These are phyloP conservation scores for Elongisporangium undulatum DNA, from an alignment of 352 stramenopile species.

Conservation along the genomic window DNA sequence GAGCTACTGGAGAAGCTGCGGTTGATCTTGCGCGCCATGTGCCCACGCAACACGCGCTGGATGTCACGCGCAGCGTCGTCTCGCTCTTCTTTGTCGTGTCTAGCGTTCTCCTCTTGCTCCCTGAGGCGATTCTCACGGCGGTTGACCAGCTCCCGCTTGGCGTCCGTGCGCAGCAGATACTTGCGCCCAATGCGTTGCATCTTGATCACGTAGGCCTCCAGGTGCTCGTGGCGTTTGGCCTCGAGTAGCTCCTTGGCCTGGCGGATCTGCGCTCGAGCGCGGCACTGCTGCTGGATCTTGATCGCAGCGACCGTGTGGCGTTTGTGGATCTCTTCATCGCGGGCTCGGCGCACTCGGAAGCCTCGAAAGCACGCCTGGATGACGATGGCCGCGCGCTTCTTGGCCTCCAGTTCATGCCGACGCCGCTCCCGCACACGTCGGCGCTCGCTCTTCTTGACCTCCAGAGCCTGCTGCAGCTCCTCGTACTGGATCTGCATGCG, in stretches of 20 bases:
- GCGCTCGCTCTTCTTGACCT: slow-evolving; percentile 36
- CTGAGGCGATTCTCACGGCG: slow-evolving; percentile 16
- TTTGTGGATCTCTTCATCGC: slow-evolving; percentile 13
- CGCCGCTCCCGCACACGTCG: slow-evolving; percentile 27
- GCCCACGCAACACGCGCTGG: slow-evolving; percentile 34
- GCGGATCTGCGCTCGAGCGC: slow-evolving; percentile 28
- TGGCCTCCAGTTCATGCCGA: slow-evolving; percentile 26
- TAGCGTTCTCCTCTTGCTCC: slow-evolving; percentile 16
- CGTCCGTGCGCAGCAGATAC: slow-evolving; percentile 25
- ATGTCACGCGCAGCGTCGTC: slow-evolving; percentile 31
- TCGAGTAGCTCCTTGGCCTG: slow-evolving; percentile 35
- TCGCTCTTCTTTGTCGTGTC: slow-evolving; percentile 8
- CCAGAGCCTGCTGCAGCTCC: slow-evolving; percentile 48
- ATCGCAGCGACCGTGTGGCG: slow-evolving; percentile 30
- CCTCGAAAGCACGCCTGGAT: slow-evolving; percentile 34
- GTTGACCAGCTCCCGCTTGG: slow-evolving; percentile 22
- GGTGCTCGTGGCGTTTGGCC: slow-evolving; percentile 20
- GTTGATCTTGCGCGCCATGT: slow-evolving; percentile 28
- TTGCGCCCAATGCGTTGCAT: slow-evolving; percentile 29
- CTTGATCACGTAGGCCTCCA: slow-evolving; percentile 31
- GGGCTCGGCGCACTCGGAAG: slow-evolving; percentile 14
- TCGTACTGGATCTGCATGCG: slow-evolving; percentile 65
- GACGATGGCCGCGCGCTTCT: slow-evolving; percentile 11
- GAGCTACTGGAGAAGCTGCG: slow-evolving; percentile 27
- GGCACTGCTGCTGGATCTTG: slow-evolving; percentile 44